Evolutionary conservation across 306 rosid species (phyloP).

Genomic region (Erythrophleum fordii): DNA sequence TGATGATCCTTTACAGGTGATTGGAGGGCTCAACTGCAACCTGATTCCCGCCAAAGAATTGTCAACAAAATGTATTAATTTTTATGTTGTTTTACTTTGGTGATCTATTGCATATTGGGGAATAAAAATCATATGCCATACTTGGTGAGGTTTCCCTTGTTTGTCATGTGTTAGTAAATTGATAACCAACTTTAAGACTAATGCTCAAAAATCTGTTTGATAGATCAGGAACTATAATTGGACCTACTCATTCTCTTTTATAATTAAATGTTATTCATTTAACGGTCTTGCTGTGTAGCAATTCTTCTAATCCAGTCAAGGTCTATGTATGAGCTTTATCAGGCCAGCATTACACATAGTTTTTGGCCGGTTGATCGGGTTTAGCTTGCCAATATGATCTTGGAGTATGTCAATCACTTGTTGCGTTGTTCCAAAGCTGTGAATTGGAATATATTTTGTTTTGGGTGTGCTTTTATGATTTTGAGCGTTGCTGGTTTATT

Average conservation of each 20-base stretch:
- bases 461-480: neutral
- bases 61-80: constrained; percentile 22
- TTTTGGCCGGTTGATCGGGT: too few species aligned
- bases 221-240: neutral
- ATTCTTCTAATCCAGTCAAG: neutral
- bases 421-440: neutral
- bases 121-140: neutral
- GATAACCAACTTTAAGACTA: neutral
- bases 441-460: neutral
- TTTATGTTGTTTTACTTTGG: neutral
- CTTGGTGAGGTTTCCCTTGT: neutral
- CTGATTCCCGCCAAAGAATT: constrained; percentile 25
- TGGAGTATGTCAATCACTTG: too few species aligned
- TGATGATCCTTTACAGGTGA: constrained; percentile 8
- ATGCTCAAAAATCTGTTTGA: constrained; percentile 10
- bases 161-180: neutral
- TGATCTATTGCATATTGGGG: neutral
- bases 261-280: neutral
- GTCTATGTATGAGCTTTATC: too few species aligned
- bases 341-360: too few species aligned
- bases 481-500: neutral
- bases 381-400: too few species aligned
- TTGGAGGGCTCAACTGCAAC: constrained; percentile 1
- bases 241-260: constrained; percentile 2
- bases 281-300: neutral